These are phyloP conservation scores for Aegilops umbellulata DNA, from an alignment of 176 grass and related monocot genomes.

Conservation along the genomic window DNA sequence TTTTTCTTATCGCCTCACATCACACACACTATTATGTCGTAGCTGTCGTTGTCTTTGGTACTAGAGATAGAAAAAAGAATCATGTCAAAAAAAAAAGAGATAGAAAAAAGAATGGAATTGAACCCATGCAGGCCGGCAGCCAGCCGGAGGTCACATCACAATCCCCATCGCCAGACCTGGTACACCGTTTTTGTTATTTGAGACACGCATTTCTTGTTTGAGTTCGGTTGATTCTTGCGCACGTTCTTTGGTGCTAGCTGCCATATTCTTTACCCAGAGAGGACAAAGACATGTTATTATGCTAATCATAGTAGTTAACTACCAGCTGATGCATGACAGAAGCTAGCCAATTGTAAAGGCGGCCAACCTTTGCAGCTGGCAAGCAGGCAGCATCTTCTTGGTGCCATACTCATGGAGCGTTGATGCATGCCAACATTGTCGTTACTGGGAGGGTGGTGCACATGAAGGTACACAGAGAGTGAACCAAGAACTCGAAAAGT, in stretches of 20 bases:
- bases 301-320: too few species aligned
- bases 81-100: too few species aligned
- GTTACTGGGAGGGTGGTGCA: not conserved
- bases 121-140: not conserved
- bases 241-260: not conserved
- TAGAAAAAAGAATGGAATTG: not conserved
- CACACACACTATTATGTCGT: not conserved
- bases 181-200: not conserved
- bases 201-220: not conserved
- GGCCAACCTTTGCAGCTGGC: not conserved
- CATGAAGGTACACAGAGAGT: too few species aligned
- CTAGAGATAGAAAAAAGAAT: too few species aligned
- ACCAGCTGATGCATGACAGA: not conserved
- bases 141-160: not conserved
- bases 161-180: not conserved
- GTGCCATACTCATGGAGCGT: not conserved
- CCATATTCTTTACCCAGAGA: not conserved
- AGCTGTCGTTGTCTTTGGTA: not conserved
- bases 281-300: not conserved
- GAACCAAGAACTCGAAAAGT: too few species aligned
- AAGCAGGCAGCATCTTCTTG: not conserved
- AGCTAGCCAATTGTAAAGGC: not conserved
- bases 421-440: not conserved
- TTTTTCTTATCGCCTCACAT: not conserved
- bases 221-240: not conserved